Conservation (phyloP, 495 filamentous ascomycete genomes). For the Pyrenula aspistea region DNA sequence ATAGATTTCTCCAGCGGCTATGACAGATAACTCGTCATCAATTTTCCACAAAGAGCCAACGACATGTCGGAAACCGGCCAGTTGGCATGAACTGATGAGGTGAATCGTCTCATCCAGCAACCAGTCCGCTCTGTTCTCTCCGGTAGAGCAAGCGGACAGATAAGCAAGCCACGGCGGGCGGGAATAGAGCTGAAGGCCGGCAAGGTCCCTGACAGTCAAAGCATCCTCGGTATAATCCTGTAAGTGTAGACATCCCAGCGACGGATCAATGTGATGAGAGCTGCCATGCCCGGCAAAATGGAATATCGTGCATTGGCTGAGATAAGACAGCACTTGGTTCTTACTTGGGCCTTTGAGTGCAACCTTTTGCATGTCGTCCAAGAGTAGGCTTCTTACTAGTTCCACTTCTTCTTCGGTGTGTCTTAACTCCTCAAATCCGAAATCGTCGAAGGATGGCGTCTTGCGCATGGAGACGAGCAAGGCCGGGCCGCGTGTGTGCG, state of each 20-base stretch:
- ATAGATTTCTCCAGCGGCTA: slow-evolving; percentile 4
- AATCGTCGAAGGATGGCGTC: slow-evolving; percentile 4
- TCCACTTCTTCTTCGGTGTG: slow-evolving; percentile 3
- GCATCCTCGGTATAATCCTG: slow-evolving; percentile 8
- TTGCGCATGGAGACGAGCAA: slow-evolving; percentile 11
- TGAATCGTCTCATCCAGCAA: slow-evolving; percentile 23
- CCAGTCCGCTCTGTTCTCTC: slow-evolving; percentile 2
- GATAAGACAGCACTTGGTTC: slow-evolving; percentile 6
- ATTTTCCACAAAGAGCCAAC: slow-evolving; percentile 21
- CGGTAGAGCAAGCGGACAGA: slow-evolving; percentile 16
- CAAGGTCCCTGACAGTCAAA: slow-evolving; percentile 15
- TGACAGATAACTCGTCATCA: slow-evolving; percentile 6
- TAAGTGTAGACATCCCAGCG: slow-evolving; percentile 11
- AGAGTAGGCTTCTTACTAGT: neutral
- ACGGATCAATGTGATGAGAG: neutral
- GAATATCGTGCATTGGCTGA: neutral
- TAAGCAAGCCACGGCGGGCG: slow-evolving; percentile 14
- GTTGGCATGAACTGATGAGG: slow-evolving; percentile 19
- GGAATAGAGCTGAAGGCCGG: slow-evolving; percentile 8
- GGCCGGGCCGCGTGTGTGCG: too few relatives aligned
- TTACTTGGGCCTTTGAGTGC: slow-evolving; percentile 1
- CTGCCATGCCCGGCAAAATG: neutral
- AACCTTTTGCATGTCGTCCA: too few relatives aligned
- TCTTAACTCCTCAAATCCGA: too few relatives aligned
- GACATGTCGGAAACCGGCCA: slow-evolving; percentile 23